phyloP scores from a whole-genome alignment of 345 rosid species.

The Sisymbrium irio region DNA sequence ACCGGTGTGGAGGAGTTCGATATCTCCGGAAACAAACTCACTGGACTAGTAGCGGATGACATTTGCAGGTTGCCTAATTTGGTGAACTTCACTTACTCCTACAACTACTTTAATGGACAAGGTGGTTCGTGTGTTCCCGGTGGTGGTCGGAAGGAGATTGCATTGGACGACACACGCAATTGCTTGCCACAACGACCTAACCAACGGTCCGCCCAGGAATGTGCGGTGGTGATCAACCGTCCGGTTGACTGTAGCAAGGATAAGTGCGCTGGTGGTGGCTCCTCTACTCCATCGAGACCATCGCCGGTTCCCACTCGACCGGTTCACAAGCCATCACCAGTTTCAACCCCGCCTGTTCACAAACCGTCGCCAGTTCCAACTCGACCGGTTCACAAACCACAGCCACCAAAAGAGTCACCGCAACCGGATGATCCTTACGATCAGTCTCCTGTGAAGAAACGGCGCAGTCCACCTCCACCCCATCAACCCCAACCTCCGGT shows the following conservation, averaged over 20 bases:
- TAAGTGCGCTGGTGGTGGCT: slow-evolving; percentile 36
- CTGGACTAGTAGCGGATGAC: slow-evolving; percentile 54
- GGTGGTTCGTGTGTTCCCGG: slow-evolving; percentile 44
- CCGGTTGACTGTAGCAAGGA: slow-evolving; percentile 79
- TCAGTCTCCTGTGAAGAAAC: slow-evolving; percentile 13
- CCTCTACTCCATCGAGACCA: slow-evolving; percentile 24
- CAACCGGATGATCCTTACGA: slow-evolving; percentile 25
- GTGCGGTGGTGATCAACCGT: slow-evolving; percentile 42
- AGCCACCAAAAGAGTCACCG: slow-evolving; percentile 26
- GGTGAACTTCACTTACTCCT: slow-evolving; percentile 52
- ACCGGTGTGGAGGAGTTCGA: slow-evolving; percentile 41
- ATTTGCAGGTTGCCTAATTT: slow-evolving; percentile 59
- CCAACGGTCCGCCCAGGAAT: slow-evolving; percentile 46
- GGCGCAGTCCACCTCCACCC: slow-evolving; percentile 33
- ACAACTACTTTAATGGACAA: slow-evolving; percentile 61
- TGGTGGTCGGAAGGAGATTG: slow-evolving; percentile 28
- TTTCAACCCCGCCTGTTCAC: slow-evolving; percentile 14
- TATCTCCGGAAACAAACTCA: slow-evolving; percentile 54
- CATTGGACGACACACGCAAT: slow-evolving; percentile 48
- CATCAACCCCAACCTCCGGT: slow-evolving; percentile 12
- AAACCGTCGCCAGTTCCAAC: slow-evolving; percentile 12
- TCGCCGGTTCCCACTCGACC: slow-evolving; percentile 17
- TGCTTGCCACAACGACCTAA: slow-evolving; percentile 51
- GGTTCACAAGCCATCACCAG: slow-evolving; percentile 14
- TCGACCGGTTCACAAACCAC: slow-evolving; percentile 16